Percentiles rank a stretch among this genome's conserved stretches.
Evolutionary conservation across 768 basidiomycete species (phyloP).

Genomic region (Coprinopsis strossmayeri): DNA sequence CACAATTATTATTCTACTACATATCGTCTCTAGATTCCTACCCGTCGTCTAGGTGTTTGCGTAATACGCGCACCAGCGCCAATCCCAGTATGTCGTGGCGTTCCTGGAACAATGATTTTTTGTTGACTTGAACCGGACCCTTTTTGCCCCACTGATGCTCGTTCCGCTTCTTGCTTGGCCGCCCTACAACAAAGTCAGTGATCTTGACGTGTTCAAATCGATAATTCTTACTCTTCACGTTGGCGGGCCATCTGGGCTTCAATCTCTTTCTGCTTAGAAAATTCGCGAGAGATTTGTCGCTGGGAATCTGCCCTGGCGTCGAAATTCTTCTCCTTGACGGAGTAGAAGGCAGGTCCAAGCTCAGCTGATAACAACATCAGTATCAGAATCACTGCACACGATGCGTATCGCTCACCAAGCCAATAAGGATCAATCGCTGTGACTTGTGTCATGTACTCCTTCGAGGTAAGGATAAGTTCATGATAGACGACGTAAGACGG

Average conservation of each 20-base stretch:
- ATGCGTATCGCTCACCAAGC: slow-evolving; percentile 57
- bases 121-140: slow-evolving; percentile 45
- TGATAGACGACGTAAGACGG: slow-evolving; percentile 97
- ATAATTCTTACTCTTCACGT: slow-evolving; percentile 62
- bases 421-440: slow-evolving; percentile 96
- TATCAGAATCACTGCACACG: neutral
- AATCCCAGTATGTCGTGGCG: slow-evolving; percentile 66
- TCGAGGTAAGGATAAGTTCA: slow-evolving; percentile 91
- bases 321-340: slow-evolving; percentile 96
- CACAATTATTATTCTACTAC: too few relatives aligned
- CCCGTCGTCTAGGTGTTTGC: slow-evolving; percentile 70
- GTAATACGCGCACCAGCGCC: slow-evolving; percentile 56
- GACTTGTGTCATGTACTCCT: slow-evolving; percentile 99
- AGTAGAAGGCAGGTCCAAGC: slow-evolving; percentile 94
- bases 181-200: neutral
- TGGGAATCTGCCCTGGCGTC: slow-evolving; percentile 80
- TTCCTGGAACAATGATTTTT: slow-evolving; percentile 74
- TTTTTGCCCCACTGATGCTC: slow-evolving; percentile 51
- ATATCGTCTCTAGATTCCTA: slow-evolving; percentile 48
- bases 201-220: too few relatives aligned
- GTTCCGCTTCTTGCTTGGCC: slow-evolving; percentile 54
- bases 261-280: slow-evolving; percentile 84
- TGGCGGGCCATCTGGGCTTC: slow-evolving; percentile 88
- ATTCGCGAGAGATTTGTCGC: slow-evolving; percentile 79
- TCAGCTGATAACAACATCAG: slow-evolving; percentile 52